Conservation (phyloP, 177 flowering plant genomes). For the Vitis hybrid region DNA sequence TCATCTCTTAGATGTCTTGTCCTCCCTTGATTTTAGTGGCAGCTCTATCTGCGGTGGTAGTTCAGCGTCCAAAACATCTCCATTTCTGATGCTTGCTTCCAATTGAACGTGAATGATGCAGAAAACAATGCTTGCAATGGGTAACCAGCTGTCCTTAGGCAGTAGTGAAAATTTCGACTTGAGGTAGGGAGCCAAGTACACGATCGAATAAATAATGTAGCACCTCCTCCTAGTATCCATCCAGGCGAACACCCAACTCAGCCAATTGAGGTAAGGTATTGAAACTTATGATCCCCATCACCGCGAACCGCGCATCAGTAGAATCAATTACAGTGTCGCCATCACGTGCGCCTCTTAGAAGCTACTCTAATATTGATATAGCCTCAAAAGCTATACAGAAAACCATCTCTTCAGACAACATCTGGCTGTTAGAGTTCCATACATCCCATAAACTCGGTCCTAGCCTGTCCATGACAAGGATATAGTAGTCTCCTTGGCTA, state of each 20-base stretch:
- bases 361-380: too few relatives aligned
- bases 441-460: too few relatives aligned
- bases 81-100: slow-evolving; percentile 79
- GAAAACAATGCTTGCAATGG: slow-evolving; percentile 77
- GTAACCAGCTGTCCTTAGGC: slow-evolving; percentile 94
- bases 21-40: too few relatives aligned
- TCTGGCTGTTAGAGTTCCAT: too few relatives aligned
- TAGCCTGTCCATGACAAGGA: too few relatives aligned
- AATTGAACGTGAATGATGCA: slow-evolving; percentile 88
- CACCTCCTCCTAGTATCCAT: slow-evolving; percentile 72
- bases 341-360: background rate
- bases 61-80: slow-evolving; percentile 52
- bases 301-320: slow-evolving; percentile 68
- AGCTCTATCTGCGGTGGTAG: too few relatives aligned
- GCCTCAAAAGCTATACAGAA: too few relatives aligned
- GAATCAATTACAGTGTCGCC: slow-evolving; percentile 35
- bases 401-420: too few relatives aligned
- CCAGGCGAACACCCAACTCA: slow-evolving; percentile 95
- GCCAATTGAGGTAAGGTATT: slow-evolving; percentile 95
- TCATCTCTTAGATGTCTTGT: too few relatives aligned
- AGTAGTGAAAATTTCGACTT: slow-evolving; percentile 89
- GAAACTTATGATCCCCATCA: slow-evolving; percentile 85
- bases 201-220: slow-evolving; percentile 71
- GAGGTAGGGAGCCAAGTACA: slow-evolving; percentile 80
- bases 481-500: too few relatives aligned